Evolutionary conservation across 495 filamentous ascomycete species (phyloP).

Genomic region (Penicillium simplicissimum): DNA sequence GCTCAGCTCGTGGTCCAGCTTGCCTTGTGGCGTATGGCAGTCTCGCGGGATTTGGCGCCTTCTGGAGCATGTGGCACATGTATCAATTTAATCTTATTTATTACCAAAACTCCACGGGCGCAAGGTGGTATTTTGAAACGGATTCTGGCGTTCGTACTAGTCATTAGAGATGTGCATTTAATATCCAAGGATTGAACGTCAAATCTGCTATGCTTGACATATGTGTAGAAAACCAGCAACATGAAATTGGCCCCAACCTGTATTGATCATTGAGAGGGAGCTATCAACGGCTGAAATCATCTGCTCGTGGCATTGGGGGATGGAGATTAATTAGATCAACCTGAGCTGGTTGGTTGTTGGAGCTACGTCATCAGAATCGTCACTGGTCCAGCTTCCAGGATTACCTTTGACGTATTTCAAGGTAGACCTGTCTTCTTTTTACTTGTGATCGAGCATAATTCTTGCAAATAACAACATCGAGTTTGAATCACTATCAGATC

Average conservation of each 20-base stretch:
- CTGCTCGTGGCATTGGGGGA: not conserved
- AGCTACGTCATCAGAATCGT: slow-evolving; percentile 30
- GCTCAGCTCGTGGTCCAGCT: not conserved
- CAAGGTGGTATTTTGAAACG: slow-evolving; percentile 18
- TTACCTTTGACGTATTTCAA: not conserved
- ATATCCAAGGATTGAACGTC: not conserved
- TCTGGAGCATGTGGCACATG: not conserved
- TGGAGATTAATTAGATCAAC: not conserved
- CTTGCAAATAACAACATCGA: not conserved
- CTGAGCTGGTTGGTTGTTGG: not conserved
- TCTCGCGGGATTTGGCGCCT: not conserved
- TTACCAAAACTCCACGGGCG: slow-evolving; percentile 14
- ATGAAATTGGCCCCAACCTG: not conserved
- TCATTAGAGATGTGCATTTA: slow-evolving; percentile 2
- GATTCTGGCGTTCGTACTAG: slow-evolving; percentile 12
- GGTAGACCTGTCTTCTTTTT: not conserved
- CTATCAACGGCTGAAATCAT: not conserved
- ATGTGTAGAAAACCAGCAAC: not conserved
- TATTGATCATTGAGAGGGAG: not conserved
- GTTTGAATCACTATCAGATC: not conserved
- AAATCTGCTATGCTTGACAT: not conserved
- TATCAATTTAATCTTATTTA: not conserved
- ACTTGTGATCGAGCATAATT: not conserved
- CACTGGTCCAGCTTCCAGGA: slow-evolving; percentile 13
- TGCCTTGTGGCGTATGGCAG: not conserved